A percentile compares a stretch with the other conserved stretches of the same genome.
Evolutionary conservation across 2,329 filamentous ascomycete genomes (phyloP).

Genomic region (Arthroderma uncinatum): DNA sequence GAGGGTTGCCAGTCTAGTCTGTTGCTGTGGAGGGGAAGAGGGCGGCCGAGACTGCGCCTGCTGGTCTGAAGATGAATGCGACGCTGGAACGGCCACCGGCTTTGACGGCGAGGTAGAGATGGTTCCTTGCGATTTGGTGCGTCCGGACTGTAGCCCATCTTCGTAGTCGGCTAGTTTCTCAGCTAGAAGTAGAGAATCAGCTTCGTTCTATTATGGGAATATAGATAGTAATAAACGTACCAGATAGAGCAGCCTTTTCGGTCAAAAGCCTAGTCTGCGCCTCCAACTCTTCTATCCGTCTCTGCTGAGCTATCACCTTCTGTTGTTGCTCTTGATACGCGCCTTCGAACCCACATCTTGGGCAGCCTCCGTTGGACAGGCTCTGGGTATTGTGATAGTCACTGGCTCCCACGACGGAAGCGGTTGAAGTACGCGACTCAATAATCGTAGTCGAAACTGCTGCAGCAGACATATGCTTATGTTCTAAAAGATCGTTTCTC

Average conservation of each 20-base stretch:
- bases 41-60: constrained; percentile 10
- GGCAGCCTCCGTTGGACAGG: constrained; percentile 19
- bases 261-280: constrained; percentile 44
- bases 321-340: constrained; percentile 14
- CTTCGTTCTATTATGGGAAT: neutral
- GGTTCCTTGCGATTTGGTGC: constrained; percentile 22
- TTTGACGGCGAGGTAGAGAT: constrained; percentile 15
- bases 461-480: neutral
- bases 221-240: constrained; percentile 27
- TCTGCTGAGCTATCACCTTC: constrained; percentile 25
- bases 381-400: neutral
- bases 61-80: constrained; percentile 19
- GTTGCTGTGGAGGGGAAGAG: constrained; percentile 19
- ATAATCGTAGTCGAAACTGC: neutral
- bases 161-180: constrained; percentile 52
- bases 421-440: neutral
- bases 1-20: constrained; percentile 29
- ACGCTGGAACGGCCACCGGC: constrained; percentile 17
- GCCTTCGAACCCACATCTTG: constrained; percentile 30
- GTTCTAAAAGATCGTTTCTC: neutral
- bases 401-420: neutral
- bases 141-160: constrained; percentile 47
- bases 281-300: constrained; percentile 42
- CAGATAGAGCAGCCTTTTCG: constrained; percentile 42
- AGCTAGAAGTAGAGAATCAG: constrained; percentile 26